Evolutionary conservation across 1,284 basidiomycete genomes (phyloP), one percentile per base, ranked within the genome.

Genomic region (Mycena citricolor): DNA sequence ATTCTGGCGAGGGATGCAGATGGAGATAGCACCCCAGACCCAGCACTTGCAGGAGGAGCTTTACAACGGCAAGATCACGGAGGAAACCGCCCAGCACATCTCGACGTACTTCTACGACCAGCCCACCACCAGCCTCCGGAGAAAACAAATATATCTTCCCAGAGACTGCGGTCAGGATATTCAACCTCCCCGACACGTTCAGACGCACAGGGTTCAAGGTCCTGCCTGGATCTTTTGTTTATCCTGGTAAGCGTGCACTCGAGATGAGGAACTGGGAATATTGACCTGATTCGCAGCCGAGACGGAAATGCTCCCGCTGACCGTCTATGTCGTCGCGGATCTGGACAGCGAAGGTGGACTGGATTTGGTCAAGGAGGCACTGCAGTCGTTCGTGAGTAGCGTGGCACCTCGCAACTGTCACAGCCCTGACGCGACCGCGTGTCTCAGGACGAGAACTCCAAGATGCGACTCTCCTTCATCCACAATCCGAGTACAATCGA

Each of bases 71-170:
- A 63, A 71, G 24, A 60, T 94, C 13, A 73, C 70, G 3, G 84
- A 90, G 32, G 70, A 71, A 2, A 70, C 79, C 42, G 61, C 65
- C 7, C 68, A 64, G 3, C 62, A 67, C 16, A 73, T 93, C 36
- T 67, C 80, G 10, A 86, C 75, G 5, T 90, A 86, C 65, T 97
- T 97, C 68, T 98, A 97, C 61, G 90, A 97, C 59, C 75, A 93
- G 3, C 87, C 92, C 0, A 77, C 76, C 0, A 82, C 90, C 0
- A 71, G 75, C 31, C 69, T 71, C 44, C 74, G 84, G 19, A 71
- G 95, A 12, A 97, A 92, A 61, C n/a, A 67, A 65, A 20, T 79
- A 85, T 52, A 81, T 93, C 42, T 79, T 79, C 54, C 75, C 81
- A 1, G 64, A 74, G 4, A 57, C 64, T 2, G 70, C 68, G 5